Percentiles rank a stretch among this genome's conserved stretches.
Evolutionary conservation across 108 stramenopile species (phyloP).

Genomic region (Skeletonema tropicum): DNA sequence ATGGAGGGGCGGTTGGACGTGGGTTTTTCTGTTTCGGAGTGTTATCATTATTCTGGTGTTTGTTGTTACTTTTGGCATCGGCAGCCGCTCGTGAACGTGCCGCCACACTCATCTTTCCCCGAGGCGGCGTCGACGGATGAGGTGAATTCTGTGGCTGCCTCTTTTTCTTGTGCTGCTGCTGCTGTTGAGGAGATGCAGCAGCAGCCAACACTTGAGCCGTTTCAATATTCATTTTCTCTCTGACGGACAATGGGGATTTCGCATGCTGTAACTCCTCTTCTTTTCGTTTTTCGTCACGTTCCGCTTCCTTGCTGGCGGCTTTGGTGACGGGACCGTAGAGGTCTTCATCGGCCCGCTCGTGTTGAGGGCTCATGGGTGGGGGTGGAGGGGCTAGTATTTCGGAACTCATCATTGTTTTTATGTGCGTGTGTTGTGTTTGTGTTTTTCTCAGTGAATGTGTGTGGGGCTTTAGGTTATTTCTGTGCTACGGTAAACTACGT

Average conservation of each 20-base stretch:
- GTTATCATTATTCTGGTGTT: background rate
- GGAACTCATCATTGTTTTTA: background rate
- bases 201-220: constrained; percentile 21
- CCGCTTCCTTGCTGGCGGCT: constrained; percentile 13
- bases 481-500: no score
- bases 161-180: background rate
- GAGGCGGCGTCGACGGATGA: background rate
- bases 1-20: background rate
- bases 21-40: background rate
- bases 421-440: background rate
- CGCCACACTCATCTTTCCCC: constrained; percentile 16
- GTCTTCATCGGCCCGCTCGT: background rate
- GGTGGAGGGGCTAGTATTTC: background rate
- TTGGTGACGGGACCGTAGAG: constrained; percentile 37
- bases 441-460: no score
- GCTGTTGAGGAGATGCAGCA: background rate
- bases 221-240: constrained; percentile 14
- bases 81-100: constrained; percentile 31
- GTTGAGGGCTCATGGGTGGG: background rate
- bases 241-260: constrained; percentile 3
- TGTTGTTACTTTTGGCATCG: constrained; percentile 1
- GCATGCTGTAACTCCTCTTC: constrained; percentile 5
- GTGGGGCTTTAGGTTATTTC: no score
- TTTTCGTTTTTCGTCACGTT: background rate
- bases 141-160: background rate